Percentiles rank a stretch among this genome's conserved stretches.
Evolutionary conservation across 192 early-diverging fungal species (phyloP).

Genomic region (Podila clonocystis): DNA sequence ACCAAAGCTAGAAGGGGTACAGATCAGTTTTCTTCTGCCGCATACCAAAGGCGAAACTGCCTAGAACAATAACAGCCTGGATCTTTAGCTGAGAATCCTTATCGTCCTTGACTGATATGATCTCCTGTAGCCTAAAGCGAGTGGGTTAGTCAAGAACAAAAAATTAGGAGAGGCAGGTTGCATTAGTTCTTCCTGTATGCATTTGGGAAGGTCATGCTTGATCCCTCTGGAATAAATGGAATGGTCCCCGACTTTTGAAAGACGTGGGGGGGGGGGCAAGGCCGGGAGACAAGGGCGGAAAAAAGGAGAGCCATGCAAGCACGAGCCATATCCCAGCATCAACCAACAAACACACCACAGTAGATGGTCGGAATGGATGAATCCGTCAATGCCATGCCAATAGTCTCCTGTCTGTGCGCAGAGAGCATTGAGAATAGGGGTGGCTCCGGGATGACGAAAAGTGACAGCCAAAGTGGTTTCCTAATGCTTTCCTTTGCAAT

Average conservation of each 20-base stretch:
- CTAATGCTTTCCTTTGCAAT: no score
- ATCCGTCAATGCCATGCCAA: background rate
- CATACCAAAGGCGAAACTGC: constrained; percentile 75
- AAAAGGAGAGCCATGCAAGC: constrained; percentile 2
- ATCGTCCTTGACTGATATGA: constrained; percentile 52
- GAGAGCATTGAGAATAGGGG: no score
- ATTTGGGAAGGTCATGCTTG: background rate
- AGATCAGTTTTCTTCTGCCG: background rate
- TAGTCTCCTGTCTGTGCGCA: no score
- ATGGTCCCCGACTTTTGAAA: background rate
- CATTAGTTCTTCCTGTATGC: background rate
- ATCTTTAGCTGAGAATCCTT: constrained; percentile 59
- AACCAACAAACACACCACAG: background rate
- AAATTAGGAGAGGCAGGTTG: background rate
- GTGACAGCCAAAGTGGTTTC: no score
- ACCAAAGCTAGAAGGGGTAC: background rate
- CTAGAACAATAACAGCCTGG: constrained; percentile 73
- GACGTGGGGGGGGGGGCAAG: background rate
- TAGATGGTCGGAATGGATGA: background rate
- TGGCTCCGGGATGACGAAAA: no score
- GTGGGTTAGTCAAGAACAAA: background rate
- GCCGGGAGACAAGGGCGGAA: background rate
- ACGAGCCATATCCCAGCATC: constrained; percentile 1
- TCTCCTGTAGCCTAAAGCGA: constrained; percentile 63
- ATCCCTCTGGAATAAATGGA: constrained; percentile 1